phyloP scores from a whole-genome alignment of 768 basidiomycete species.

The Termitomyces sp. region DNA sequence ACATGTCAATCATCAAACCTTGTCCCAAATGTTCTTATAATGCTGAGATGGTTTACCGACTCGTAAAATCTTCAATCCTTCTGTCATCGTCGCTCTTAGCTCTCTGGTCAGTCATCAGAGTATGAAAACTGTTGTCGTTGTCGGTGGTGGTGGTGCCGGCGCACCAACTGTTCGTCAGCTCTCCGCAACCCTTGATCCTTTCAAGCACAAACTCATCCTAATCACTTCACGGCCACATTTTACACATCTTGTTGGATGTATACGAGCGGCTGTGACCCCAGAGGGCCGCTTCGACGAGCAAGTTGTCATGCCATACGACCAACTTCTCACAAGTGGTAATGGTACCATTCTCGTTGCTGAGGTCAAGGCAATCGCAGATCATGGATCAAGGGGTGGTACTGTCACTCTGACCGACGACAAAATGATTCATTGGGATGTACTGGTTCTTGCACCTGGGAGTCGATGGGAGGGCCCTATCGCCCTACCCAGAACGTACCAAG shows the following conservation, averaged over 20 bases:
- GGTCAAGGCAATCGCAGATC: constrained; percentile 28
- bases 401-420: constrained; percentile 51
- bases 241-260: constrained; percentile 44
- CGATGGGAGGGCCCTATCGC: constrained; percentile 47
- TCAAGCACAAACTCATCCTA: constrained; percentile 49
- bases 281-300: constrained; percentile 40
- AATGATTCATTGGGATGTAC: constrained; percentile 44
- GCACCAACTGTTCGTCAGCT: constrained; percentile 41
- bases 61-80: too few species aligned
- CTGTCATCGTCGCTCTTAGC: not conserved
- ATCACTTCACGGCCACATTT: constrained; percentile 49
- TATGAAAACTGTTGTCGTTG: constrained; percentile 30
- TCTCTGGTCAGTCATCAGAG: not conserved
- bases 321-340: constrained; percentile 41
- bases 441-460: constrained; percentile 60
- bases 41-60: too few species aligned
- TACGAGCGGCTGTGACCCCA: constrained; percentile 50
- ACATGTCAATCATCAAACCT: not conserved
- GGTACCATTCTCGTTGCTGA: constrained; percentile 40
- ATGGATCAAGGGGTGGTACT: constrained; percentile 34
- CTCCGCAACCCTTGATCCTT: constrained; percentile 43
- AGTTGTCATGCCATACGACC: constrained; percentile 49
- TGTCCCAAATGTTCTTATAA: not conserved
- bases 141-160: constrained; percentile 62
- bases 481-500: constrained; percentile 35